Base-by-base conservation (phyloP, 495 filamentous ascomycete genomes). In the Terfezia boudieri region DNA sequence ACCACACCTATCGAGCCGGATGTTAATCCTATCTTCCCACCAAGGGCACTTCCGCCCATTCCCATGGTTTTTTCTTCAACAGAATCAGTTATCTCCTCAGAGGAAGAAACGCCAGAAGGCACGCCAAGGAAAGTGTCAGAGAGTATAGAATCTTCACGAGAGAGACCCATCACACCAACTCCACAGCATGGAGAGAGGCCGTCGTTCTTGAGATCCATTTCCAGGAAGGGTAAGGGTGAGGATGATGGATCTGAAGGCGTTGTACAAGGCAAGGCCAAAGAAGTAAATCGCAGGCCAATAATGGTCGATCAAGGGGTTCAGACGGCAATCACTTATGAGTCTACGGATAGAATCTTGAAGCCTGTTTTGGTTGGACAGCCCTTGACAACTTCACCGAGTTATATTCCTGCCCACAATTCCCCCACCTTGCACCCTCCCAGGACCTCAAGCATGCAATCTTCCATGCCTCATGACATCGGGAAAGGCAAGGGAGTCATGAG, bases 281-380 rank as follows among this genome's bases (percentile, higher is more conserved):
- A 46, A 20, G 41, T 46, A 14, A 20, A 46, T 20, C 41, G 41
- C 41, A 46, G 41, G 17, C 41, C 41, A 14, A 54, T 72, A 48
- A 78, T 71, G 50, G 68, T 70, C 37, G 81, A 89, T 61, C 80
- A 85, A 54, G 74, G 76, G 51, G 76, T 77, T 12, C 85, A 92
- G 66, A 89, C 85, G 37, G 70, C 78, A 8, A 66, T 89, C 37
- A 87, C 83, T 12, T 76, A 79, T 0, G 75, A 81, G 46, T 77
- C 77, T 50, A 79, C 88, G 55, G 82, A 87, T 55, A 74, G 74
- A 51, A 68, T 14, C 41, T 4, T 49, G 46, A 58, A 50, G 22
- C 55, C 49, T 51, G 55, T 22, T 52, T 9, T 59, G 55, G 8
- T 51, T 57, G n/a, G 58, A 55, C 14, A 51, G 55, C 49, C 26